phyloP scores from a whole-genome alignment of 2,329 filamentous ascomycete genomes.

The Nothomitra cinnamomea region DNA sequence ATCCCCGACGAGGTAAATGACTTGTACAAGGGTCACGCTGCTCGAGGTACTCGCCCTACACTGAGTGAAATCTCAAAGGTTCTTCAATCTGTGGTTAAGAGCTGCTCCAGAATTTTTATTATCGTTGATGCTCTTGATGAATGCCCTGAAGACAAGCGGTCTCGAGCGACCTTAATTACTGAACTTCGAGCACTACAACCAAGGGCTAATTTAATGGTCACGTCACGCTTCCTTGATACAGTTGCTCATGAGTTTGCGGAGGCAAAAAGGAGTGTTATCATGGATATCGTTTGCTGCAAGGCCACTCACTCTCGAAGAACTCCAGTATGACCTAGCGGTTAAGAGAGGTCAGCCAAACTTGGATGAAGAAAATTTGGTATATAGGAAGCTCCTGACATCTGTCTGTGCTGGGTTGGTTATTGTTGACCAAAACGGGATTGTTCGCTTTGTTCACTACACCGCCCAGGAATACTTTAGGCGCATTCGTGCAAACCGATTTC shows the following conservation, averaged over 20 bases:
- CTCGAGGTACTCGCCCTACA: too few species aligned
- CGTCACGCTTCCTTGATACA: too few species aligned
- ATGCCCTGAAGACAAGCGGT: too few species aligned
- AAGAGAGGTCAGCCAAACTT: constrained; percentile 3
- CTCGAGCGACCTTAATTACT: too few species aligned
- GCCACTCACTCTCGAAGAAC: neutral
- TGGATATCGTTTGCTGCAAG: neutral
- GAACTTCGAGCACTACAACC: too few species aligned
- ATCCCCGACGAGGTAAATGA: too few species aligned
- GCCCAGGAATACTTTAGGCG: constrained; percentile 28
- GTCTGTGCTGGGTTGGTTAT: constrained; percentile 27
- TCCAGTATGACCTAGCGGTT: neutral
- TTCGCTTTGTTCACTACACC: constrained; percentile 30
- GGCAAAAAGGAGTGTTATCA: constrained; percentile 3
- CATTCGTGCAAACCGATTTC: constrained; percentile 18
- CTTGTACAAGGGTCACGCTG: too few species aligned
- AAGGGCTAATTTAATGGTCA: too few species aligned
- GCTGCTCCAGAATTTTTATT: constrained; percentile 9
- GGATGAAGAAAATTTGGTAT: constrained; percentile 11
- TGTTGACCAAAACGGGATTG: constrained; percentile 22
- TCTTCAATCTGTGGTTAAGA: neutral
- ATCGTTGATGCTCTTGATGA: constrained; percentile 21
- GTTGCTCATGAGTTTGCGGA: too few species aligned
- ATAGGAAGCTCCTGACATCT: constrained; percentile 17
- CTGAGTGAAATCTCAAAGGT: too few species aligned